Conservation (phyloP, 2,329 filamentous ascomycete genomes). For the Penicillium sp. region DNA sequence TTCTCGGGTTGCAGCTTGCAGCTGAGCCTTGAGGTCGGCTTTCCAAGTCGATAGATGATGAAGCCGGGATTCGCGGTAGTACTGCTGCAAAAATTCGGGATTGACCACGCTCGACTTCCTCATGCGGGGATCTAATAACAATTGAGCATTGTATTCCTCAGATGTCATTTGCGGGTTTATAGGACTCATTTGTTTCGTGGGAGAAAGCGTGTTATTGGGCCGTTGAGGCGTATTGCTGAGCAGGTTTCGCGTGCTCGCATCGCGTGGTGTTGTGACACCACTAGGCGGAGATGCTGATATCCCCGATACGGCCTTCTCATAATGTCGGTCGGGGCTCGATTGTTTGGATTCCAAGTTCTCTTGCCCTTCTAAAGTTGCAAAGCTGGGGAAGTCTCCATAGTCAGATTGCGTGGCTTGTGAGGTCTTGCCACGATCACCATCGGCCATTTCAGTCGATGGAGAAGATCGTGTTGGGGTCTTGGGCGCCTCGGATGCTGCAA, state of each 20-base stretch:
- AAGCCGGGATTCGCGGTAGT: constrained; percentile 87
- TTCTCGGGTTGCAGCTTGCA: constrained; percentile 73
- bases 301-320: not conserved
- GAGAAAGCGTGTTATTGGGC: constrained; percentile 5
- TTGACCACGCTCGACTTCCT: constrained; percentile 87
- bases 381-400: constrained; percentile 37
- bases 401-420: constrained; percentile 37
- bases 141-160: constrained; percentile 83
- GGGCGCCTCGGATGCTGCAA: not conserved
- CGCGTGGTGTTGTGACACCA: not conserved
- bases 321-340: not conserved
- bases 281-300: not conserved
- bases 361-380: constrained; percentile 15
- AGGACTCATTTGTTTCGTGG: constrained; percentile 16
- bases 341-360: constrained; percentile 3
- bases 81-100: constrained; percentile 88
- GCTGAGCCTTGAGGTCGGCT: constrained; percentile 79
- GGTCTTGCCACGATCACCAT: not conserved
- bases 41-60: constrained; percentile 98
- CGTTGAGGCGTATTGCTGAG: not conserved
- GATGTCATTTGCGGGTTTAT: constrained; percentile 59
- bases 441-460: not conserved
- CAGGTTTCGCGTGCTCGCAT: not conserved
- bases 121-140: constrained; percentile 77
- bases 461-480: not conserved